phyloP scores from a whole-genome alignment of 208 protist genomes.

The Lotmaria passim region DNA sequence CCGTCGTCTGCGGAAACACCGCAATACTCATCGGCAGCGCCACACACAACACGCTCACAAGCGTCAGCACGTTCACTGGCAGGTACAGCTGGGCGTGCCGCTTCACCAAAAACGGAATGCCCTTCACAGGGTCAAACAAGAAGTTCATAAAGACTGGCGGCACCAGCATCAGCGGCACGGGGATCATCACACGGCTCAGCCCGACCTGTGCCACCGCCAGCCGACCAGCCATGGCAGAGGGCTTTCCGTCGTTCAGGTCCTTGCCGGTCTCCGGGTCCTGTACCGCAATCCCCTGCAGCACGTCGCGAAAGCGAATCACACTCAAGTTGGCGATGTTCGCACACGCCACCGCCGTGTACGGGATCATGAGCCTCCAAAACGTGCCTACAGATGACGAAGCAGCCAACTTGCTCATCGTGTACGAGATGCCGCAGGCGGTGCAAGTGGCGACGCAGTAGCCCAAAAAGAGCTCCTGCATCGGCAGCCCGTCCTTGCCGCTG shows the following conservation, averaged over 20 bases:
- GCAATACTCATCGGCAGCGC: conserved; percentile 64
- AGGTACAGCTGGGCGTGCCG: conserved; percentile 43
- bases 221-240: conserved; percentile 66
- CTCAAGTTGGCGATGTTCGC: conserved; percentile 82
- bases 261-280: conserved; percentile 62
- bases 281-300: conserved; percentile 68
- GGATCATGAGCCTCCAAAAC: conserved; percentile 52
- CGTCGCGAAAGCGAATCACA: conserved; percentile 80
- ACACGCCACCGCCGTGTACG: conserved; percentile 79
- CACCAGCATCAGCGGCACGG: conserved; percentile 70
- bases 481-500: conserved; percentile 71
- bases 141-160: conserved; percentile 73
- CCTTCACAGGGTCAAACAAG: conserved; percentile 43
- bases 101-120: conserved; percentile 41
- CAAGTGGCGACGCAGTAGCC: conserved; percentile 46
- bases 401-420: conserved; percentile 25
- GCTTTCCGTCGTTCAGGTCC: conserved; percentile 45
- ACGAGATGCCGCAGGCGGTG: conserved; percentile 31
- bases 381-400: conserved; percentile 23
- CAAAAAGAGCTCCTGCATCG: conserved; percentile 43
- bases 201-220: conserved; percentile 72
- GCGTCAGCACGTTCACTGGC: conserved; percentile 52
- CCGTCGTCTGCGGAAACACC: conserved; percentile 61
- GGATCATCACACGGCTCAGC: conserved; percentile 66
- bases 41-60: conserved; percentile 48